A percentile compares a stretch with the other conserved stretches of the same genome.
Evolutionary conservation across 441 rosid species (phyloP).

Genomic region (Biscutella auriculata): DNA sequence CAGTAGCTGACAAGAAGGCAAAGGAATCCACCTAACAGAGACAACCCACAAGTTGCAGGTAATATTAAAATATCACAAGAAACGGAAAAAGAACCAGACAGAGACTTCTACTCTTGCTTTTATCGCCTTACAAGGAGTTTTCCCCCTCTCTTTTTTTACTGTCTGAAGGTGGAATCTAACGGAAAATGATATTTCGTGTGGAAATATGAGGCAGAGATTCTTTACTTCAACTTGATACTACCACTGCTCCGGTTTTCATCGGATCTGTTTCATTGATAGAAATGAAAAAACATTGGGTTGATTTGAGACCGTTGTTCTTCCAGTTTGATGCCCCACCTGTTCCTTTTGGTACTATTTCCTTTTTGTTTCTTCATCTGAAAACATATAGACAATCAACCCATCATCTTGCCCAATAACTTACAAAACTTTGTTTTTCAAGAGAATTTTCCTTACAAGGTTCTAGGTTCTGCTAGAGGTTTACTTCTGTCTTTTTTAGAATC

Average conservation of each 20-base stretch:
- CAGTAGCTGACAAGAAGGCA: conserved; percentile 17
- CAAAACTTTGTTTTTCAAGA: not conserved
- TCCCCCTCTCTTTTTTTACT: not conserved
- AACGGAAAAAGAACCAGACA: conserved; percentile 17
- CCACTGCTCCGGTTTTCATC: conserved; percentile 2
- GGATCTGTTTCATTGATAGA: not conserved
- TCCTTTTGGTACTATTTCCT: conserved; percentile 1
- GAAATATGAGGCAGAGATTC: not conserved
- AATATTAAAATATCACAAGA: conserved; percentile 8
- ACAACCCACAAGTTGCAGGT: conserved; percentile 21
- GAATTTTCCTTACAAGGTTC: not conserved
- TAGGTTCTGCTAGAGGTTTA: not conserved
- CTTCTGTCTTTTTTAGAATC: conserved; percentile 4
- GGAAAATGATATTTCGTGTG: not conserved
- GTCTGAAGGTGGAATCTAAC: not conserved
- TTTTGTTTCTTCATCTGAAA: conserved; percentile 10
- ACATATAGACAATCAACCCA: not conserved
- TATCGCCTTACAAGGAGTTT: conserved; percentile 2
- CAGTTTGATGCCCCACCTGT: conserved; percentile 11
- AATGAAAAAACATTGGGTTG: not conserved
- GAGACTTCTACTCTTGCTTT: conserved; percentile 13
- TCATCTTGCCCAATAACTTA: not conserved
- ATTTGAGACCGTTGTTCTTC: conserved; percentile 19
- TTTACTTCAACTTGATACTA: conserved; percentile 14
- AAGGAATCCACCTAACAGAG: conserved; percentile 22